Percentiles rank a stretch among this genome's conserved stretches.
These are phyloP conservation scores for Aspergillus homomorphus DNA, from an alignment of 495 filamentous ascomycete species.

Conservation along the genomic window DNA sequence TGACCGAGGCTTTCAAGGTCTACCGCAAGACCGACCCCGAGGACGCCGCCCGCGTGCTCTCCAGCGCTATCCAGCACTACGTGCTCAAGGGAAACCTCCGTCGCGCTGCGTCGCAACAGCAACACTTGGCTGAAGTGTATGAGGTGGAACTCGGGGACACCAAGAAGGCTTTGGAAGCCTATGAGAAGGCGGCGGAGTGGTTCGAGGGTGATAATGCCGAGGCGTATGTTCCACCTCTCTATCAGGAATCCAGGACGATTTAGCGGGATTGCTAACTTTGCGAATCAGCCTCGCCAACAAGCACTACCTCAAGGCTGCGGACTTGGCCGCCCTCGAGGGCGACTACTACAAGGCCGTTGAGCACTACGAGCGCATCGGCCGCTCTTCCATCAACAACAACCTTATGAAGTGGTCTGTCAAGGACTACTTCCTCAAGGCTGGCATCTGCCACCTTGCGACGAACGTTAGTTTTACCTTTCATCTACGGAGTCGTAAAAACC, in stretches of 20 bases:
- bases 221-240: conserved; percentile 53
- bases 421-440: conserved; percentile 88
- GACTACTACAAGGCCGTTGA: conserved; percentile 81
- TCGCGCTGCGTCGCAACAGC: conserved; percentile 81
- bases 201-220: conserved; percentile 83
- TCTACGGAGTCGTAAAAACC: neutral
- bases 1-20: conserved; percentile 76
- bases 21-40: conserved; percentile 78
- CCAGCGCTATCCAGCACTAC: conserved; percentile 74
- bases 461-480: conserved; percentile 40
- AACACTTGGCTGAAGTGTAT: conserved; percentile 77
- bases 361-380: conserved; percentile 76
- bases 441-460: conserved; percentile 75
- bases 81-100: conserved; percentile 81
- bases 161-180: conserved; percentile 72
- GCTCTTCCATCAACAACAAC: conserved; percentile 67
- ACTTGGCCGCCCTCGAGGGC: conserved; percentile 72
- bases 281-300: conserved; percentile 75
- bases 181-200: conserved; percentile 79
- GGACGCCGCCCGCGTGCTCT: conserved; percentile 72
- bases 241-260: neutral
- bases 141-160: conserved; percentile 75
- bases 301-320: conserved; percentile 81
- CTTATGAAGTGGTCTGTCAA: conserved; percentile 90
- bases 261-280: neutral